Evolutionary conservation across 2,329 filamentous ascomycete species (phyloP).

Genomic region (Venturia oleaginea): DNA sequence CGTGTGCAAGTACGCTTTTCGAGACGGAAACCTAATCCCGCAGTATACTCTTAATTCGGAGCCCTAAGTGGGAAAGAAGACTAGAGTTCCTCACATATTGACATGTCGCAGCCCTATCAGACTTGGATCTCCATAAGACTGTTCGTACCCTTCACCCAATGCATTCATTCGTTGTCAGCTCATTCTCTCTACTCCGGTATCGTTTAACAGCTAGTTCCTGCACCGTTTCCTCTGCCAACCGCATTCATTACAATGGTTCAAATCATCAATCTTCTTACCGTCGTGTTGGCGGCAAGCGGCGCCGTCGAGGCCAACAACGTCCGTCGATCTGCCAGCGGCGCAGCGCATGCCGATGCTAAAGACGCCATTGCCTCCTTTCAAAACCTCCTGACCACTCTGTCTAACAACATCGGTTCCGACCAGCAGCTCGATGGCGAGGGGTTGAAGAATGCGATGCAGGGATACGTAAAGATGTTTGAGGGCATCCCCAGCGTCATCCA

Average conservation of each 20-base stretch:
- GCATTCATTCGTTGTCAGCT: not conserved
- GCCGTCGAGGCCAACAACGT: not conserved
- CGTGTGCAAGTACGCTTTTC: not conserved
- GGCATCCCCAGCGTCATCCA: not conserved
- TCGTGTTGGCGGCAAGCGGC: not conserved
- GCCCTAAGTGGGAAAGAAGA: not conserved
- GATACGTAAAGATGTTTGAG: not conserved
- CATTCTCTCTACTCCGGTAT: not conserved
- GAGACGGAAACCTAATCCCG: not conserved
- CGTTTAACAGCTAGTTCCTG: not conserved
- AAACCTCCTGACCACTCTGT: not conserved
- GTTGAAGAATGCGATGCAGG: not conserved
- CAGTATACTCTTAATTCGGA: not conserved
- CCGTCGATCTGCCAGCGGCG: not conserved
- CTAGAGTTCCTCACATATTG: not conserved
- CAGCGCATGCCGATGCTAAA: not conserved
- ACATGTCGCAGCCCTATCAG: not conserved
- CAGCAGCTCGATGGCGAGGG: not conserved
- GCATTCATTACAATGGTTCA: slow-evolving; percentile 4
- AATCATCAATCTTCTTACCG: not conserved
- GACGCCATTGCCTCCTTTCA: not conserved
- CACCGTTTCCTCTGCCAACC: not conserved
- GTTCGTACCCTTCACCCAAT: not conserved
- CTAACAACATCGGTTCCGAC: not conserved
- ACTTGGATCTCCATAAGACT: not conserved